Evolutionary conservation across 2,329 filamentous ascomycete species (phyloP).

Genomic region (Ophiosphaerella herpotricha): DNA sequence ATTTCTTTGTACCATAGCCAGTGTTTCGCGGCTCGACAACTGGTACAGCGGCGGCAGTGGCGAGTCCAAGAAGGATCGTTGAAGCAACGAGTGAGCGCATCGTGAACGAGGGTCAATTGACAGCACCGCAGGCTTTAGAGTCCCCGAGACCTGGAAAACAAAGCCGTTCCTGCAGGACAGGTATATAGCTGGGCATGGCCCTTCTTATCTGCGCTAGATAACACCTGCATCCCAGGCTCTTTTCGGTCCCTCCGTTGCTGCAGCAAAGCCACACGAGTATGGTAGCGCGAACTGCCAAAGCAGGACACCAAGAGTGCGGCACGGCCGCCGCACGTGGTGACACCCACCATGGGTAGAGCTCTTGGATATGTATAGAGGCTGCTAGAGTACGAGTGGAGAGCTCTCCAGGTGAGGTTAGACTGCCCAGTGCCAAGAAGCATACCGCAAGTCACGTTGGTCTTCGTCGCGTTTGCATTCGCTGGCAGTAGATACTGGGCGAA

Average conservation of each 20-base stretch:
- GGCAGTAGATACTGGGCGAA: slow-evolving; percentile 2
- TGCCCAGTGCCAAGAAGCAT: slow-evolving; percentile 23
- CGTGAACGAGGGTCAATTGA: slow-evolving; percentile 12
- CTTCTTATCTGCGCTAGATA: slow-evolving; percentile 29
- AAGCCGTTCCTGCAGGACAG: slow-evolving; percentile 24
- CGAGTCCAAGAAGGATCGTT: slow-evolving; percentile 32
- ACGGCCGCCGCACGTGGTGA: slow-evolving; percentile 33
- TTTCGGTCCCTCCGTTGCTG: slow-evolving; percentile 10
- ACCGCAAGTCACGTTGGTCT: slow-evolving; percentile 21
- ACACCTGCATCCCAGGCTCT: slow-evolving; percentile 2
- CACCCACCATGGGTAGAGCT: slow-evolving; percentile 14
- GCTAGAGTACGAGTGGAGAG: slow-evolving; percentile 9
- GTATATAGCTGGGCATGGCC: slow-evolving; percentile 7
- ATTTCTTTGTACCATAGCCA: slow-evolving; percentile 20
- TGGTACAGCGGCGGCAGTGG: slow-evolving; percentile 34
- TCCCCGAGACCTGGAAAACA: slow-evolving; percentile 13
- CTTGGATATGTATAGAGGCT: slow-evolving; percentile 13
- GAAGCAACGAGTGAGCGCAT: slow-evolving; percentile 38
- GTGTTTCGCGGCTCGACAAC: slow-evolving; percentile 26
- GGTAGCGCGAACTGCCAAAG: slow-evolving; percentile 6
- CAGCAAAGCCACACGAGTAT: slow-evolving; percentile 14
- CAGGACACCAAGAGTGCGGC: slow-evolving; percentile 18
- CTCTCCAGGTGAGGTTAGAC: slow-evolving; percentile 14
- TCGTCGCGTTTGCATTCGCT: slow-evolving; percentile 16
- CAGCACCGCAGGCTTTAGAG: slow-evolving; percentile 1